Percentiles rank a stretch among this genome's conserved stretches.
These are phyloP conservation scores for Trametes elegans DNA, from an alignment of 768 basidiomycete species.

Conservation along the genomic window DNA sequence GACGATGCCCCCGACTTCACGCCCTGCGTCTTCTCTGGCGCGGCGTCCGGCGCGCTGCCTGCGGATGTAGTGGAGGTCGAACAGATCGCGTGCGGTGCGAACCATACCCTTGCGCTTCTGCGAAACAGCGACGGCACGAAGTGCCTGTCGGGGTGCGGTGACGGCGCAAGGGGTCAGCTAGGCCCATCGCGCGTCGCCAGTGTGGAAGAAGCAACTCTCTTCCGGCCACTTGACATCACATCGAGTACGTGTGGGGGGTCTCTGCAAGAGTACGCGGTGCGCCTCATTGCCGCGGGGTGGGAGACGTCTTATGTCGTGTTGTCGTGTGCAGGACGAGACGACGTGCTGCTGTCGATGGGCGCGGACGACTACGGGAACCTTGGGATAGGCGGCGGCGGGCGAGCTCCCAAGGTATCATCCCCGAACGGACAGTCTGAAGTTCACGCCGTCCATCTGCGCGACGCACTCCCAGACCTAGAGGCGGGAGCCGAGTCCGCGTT, in stretches of 20 bases:
- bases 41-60: conserved; percentile 26
- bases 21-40: conserved; percentile 34
- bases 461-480: conserved; percentile 11
- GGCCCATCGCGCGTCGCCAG: conserved; percentile 40
- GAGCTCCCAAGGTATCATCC: too few relatives aligned
- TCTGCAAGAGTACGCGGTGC: conserved; percentile 43
- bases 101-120: conserved; percentile 74
- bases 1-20: conserved; percentile 42
- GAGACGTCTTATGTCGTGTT: conserved; percentile 79
- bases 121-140: conserved; percentile 28
- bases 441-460: conserved; percentile 41
- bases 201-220: conserved; percentile 31
- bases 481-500: neutral
- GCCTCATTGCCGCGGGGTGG: conserved; percentile 69
- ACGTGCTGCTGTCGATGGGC: conserved; percentile 75
- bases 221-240: conserved; percentile 45
- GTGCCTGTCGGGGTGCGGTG: conserved; percentile 75
- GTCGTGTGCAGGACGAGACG: conserved; percentile 38
- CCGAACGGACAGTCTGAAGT: too few relatives aligned
- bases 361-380: conserved; percentile 83
- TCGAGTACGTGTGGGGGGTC: conserved; percentile 20
- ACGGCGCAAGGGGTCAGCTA: conserved; percentile 69
- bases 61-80: conserved; percentile 33
- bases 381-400: conserved; percentile 55
- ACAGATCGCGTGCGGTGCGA: conserved; percentile 67